These are phyloP conservation scores for Flaveria linearis DNA, from an alignment of 129 eudicot genomes.

Conservation along the genomic window DNA sequence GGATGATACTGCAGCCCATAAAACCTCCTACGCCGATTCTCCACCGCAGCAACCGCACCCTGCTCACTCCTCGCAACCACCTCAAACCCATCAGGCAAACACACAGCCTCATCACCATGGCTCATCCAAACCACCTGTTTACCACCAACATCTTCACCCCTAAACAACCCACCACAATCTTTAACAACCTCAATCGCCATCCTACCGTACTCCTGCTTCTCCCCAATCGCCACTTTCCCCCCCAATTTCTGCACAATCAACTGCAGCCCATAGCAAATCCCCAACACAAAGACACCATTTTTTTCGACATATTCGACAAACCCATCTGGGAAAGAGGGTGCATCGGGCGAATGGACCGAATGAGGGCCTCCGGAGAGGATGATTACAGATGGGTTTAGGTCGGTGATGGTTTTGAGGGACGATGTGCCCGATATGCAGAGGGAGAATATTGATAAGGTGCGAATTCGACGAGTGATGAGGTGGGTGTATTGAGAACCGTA, in stretches of 20 bases:
- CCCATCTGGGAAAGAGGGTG: conserved; percentile 78
- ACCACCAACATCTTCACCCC: conserved; percentile 46
- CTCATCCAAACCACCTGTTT: conserved; percentile 97
- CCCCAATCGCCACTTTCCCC: conserved; percentile 75
- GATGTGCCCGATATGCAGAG: conserved; percentile 88
- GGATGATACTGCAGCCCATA: conserved; percentile 96
- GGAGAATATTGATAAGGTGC: conserved; percentile 67
- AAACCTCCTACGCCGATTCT: conserved; percentile 54
- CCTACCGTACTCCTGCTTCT: conserved; percentile 90
- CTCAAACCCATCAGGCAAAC: conserved; percentile 73
- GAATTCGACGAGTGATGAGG: conserved; percentile 86
- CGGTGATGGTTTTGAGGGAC: conserved; percentile 63
- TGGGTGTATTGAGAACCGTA: conserved; percentile 96
- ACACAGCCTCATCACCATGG: conserved; percentile 86
- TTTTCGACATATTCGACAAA: conserved; percentile 69
- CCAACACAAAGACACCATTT: conserved; percentile 60
- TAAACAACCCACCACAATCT: conserved; percentile 52
- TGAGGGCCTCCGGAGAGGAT: conserved; percentile 96
- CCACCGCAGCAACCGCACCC: conserved; percentile 81
- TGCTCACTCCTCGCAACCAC: conserved; percentile 87
- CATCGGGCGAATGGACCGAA: conserved; percentile 65
- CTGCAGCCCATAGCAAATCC: conserved; percentile 91
- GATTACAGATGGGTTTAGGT: conserved; percentile 68
- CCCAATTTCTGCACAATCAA: conserved; percentile 80
- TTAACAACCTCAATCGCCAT: conserved; percentile 75